A percentile compares a stretch with the other conserved stretches of the same genome.
phyloP scores from a whole-genome alignment of 352 stramenopile genomes.

The Globisporangium abappressorium region DNA sequence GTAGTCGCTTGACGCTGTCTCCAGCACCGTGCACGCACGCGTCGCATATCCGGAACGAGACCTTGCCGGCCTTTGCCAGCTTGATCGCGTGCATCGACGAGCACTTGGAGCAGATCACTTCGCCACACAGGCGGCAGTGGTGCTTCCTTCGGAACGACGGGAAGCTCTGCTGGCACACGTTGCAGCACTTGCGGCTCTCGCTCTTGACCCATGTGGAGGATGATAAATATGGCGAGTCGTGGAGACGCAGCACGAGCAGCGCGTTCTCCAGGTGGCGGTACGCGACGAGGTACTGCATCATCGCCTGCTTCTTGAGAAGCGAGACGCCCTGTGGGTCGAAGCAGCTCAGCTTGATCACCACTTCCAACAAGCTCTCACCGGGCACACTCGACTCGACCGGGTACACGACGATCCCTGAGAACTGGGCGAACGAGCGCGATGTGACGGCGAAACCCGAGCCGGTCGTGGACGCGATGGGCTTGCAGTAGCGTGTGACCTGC shows the following conservation, averaged over 20 bases:
- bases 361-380: conserved; percentile 46
- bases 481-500: conserved; percentile 53
- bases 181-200: conserved; percentile 47
- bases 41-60: conserved; percentile 60
- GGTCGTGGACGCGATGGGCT: conserved; percentile 38
- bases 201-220: conserved; percentile 57
- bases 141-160: conserved; percentile 55
- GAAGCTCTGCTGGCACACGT: conserved; percentile 58
- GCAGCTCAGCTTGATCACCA: conserved; percentile 64
- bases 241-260: conserved; percentile 59
- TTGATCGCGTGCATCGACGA: conserved; percentile 60
- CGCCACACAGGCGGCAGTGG: conserved; percentile 71
- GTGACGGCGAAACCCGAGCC: conserved; percentile 30
- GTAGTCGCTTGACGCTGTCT: conserved; percentile 17
- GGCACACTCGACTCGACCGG: conserved; percentile 37
- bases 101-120: conserved; percentile 73
- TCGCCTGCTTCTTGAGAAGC: conserved; percentile 34
- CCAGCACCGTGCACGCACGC: conserved; percentile 38
- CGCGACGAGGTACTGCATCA: conserved; percentile 45
- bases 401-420: conserved; percentile 63
- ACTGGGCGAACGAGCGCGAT: conserved; percentile 49
- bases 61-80: conserved; percentile 48
- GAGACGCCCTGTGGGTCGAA: conserved; percentile 51
- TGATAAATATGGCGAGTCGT: conserved; percentile 53
- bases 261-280: conserved; percentile 49